Evolutionary conservation across 1,139 yeast genomes (phyloP).

Genomic region (Kurtzmaniella quercitrusa): DNA sequence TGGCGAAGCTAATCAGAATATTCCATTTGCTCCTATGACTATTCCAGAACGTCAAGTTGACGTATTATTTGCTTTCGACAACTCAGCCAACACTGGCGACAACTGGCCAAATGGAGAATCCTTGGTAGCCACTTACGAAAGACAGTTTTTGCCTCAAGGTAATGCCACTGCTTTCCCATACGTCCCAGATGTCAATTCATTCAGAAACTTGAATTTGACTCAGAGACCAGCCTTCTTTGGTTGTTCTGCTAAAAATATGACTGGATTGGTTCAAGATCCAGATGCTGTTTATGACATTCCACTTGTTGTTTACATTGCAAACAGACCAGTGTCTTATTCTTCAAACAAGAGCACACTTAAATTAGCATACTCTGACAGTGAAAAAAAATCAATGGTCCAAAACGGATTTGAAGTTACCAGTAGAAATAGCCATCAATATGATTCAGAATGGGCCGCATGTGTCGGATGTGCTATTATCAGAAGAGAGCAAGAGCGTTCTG

Average conservation of each 20-base stretch:
- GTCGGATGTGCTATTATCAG: conserved; percentile 86
- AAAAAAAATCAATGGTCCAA: conserved; percentile 56
- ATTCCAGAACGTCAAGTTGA: conserved; percentile 38
- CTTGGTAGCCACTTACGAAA: conserved; percentile 48
- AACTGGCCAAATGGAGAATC: conserved; percentile 43
- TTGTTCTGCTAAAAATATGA: conserved; percentile 67
- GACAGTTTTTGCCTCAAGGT: conserved; percentile 65
- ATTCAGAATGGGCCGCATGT: conserved; percentile 72
- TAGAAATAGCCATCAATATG: conserved; percentile 68
- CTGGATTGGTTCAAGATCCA: conserved; percentile 32
- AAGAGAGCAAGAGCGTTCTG: conserved; percentile 73
- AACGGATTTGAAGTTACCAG: conserved; percentile 82
- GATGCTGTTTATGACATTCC: conserved; percentile 51
- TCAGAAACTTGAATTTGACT: conserved; percentile 56
- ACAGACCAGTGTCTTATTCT: conserved; percentile 61
- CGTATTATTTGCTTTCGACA: conserved; percentile 43
- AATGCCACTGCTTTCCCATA: conserved; percentile 72
- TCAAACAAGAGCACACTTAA: conserved; percentile 73
- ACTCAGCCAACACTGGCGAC: conserved; percentile 43
- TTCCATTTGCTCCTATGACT: conserved; percentile 38
- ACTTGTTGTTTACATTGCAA: conserved; percentile 73
- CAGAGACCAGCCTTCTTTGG: conserved; percentile 81
- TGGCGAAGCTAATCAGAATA: conserved; percentile 40
- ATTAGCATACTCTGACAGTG: conserved; percentile 55
- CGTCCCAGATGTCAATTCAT: conserved; percentile 73